Conservation (phyloP, 2,329 filamentous ascomycete genomes). For the Ambrosiella xylebori region DNA sequence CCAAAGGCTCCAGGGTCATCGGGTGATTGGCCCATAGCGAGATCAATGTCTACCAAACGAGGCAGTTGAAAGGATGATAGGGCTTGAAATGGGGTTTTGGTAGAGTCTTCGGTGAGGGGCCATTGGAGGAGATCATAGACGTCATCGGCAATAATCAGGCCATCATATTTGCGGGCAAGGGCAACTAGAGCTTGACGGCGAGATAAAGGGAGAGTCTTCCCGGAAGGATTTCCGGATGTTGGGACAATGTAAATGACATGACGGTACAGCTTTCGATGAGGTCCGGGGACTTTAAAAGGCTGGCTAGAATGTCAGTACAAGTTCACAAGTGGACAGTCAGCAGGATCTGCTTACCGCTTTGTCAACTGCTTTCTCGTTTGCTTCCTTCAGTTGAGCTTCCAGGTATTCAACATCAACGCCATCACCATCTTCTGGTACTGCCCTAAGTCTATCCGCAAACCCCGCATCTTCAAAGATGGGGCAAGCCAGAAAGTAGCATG, state of each 20-base stretch:
- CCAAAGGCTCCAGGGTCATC: slow-evolving; percentile 43
- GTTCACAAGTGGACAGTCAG: neutral
- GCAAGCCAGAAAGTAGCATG: slow-evolving; percentile 71
- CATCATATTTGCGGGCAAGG: slow-evolving; percentile 64
- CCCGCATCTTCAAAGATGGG: slow-evolving; percentile 72
- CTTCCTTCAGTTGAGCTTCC: slow-evolving; percentile 17
- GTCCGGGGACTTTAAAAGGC: slow-evolving; percentile 36
- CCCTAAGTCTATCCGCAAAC: slow-evolving; percentile 47
- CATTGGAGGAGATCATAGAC: slow-evolving; percentile 90
- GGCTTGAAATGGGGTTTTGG: slow-evolving; percentile 7
- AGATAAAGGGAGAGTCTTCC: slow-evolving; percentile 57
- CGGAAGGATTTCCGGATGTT: slow-evolving; percentile 77
- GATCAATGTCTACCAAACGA: slow-evolving; percentile 63
- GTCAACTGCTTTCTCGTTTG: slow-evolving; percentile 18
- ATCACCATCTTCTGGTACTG: slow-evolving; percentile 59
- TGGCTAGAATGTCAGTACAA: slow-evolving; percentile 12
- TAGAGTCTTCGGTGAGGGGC: slow-evolving; percentile 26
- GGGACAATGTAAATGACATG: slow-evolving; percentile 82
- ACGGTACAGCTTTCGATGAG: slow-evolving; percentile 61
- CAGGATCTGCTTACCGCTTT: slow-evolving; percentile 4
- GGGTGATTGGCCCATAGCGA: slow-evolving; percentile 38
- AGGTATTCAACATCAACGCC: slow-evolving; percentile 49
- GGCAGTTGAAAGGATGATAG: slow-evolving; percentile 41
- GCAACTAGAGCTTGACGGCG: slow-evolving; percentile 52
- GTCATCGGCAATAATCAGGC: slow-evolving; percentile 74